These are phyloP conservation scores for Rhizophlyctis rosea DNA, from an alignment of 192 early-diverging fungal species.

Conservation along the genomic window DNA sequence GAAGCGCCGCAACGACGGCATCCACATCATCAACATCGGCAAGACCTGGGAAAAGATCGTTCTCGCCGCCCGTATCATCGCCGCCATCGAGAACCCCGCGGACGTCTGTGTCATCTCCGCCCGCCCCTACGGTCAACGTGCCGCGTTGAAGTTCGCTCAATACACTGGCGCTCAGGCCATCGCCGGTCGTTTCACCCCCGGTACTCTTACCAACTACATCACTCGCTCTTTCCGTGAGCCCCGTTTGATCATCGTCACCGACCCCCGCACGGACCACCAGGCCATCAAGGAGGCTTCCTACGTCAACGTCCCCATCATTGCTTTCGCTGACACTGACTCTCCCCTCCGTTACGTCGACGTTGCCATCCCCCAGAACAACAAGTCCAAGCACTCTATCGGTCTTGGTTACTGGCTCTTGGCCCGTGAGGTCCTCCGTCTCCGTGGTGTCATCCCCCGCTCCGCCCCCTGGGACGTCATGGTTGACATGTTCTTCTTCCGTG, in stretches of 20 bases:
- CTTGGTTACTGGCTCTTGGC: constrained; percentile 96
- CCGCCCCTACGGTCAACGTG: constrained; percentile 97
- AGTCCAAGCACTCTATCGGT: constrained; percentile 98
- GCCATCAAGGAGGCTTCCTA: constrained; percentile 99
- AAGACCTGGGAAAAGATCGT: constrained; percentile 99
- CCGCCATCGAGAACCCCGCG: constrained; percentile 96
- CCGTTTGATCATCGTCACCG: constrained; percentile 94
- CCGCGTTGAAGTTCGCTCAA: constrained; percentile 96
- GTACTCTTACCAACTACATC: constrained; percentile 99
- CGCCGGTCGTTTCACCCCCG: constrained; percentile 99
- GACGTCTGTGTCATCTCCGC: constrained; percentile 98
- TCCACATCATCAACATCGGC: constrained; percentile 98
- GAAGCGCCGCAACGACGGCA: constrained; percentile 95
- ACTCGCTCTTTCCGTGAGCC: constrained; percentile 99
- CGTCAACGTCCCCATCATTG: constrained; percentile 99
- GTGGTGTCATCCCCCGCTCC: constrained; percentile 84
- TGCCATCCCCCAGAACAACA: constrained; percentile 99
- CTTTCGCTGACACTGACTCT: constrained; percentile 97
- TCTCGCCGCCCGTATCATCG: constrained; percentile 97
- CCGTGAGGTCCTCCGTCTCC: constrained; percentile 97
- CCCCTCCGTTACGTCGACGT: constrained; percentile 92
- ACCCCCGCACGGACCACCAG: constrained; percentile 98
- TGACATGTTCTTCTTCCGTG: constrained; percentile 99
- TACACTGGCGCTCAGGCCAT: constrained; percentile 99
- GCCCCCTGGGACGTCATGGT: constrained; percentile 95